These are phyloP conservation scores for Durusdinium trenchii DNA, from an alignment of 73 alveolate species.

Conservation along the genomic window DNA sequence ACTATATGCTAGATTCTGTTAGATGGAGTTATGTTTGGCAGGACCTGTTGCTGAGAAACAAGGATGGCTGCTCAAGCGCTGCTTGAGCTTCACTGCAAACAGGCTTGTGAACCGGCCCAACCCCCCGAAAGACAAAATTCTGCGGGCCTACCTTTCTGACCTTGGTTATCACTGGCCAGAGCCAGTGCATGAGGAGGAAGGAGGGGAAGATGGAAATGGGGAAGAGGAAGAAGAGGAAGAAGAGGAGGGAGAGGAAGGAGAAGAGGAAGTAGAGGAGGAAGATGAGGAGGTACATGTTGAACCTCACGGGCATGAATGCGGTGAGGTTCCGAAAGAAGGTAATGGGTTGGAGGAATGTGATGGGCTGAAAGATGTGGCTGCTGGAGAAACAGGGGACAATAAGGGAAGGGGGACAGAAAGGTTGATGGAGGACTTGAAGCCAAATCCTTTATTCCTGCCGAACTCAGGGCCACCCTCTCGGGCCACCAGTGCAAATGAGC, in stretches of 20 bases:
- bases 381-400: background rate
- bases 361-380: background rate
- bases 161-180: background rate
- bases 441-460: background rate
- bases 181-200: background rate
- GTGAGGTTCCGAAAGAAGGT: background rate
- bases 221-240: background rate
- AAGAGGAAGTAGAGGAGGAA: background rate
- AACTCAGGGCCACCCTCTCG: background rate
- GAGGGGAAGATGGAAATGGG: background rate
- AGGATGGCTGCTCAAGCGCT: background rate
- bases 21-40: background rate
- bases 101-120: background rate
- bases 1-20: background rate
- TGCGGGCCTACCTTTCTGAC: background rate
- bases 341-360: background rate
- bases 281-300: too few species aligned
- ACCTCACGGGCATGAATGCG: background rate
- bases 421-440: too few species aligned
- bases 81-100: slow-evolving; percentile 16
- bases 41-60: background rate
- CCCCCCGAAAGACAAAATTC: background rate
- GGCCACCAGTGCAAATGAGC: background rate
- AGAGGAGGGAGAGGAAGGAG: background rate
- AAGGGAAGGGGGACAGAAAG: too few species aligned